These are phyloP conservation scores for Chytridiales sp. DNA, from an alignment of 371 early-diverging fungal genomes.

Conservation along the genomic window DNA sequence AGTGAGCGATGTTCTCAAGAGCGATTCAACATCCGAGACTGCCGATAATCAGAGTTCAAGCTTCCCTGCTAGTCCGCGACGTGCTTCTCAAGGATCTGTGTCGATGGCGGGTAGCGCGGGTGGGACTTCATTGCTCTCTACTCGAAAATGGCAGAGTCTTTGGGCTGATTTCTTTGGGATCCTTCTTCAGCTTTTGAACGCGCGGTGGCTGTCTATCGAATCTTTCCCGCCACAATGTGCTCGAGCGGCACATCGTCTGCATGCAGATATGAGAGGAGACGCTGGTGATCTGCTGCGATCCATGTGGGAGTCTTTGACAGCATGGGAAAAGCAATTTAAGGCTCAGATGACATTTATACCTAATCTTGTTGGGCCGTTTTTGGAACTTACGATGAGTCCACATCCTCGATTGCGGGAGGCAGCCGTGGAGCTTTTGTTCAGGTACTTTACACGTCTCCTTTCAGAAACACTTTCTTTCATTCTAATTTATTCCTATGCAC, in stretches of 20 bases:
- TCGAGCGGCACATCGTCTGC: slow-evolving; percentile 60
- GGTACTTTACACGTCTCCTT: slow-evolving; percentile 19
- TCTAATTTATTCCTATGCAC: not conserved
- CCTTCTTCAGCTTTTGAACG: slow-evolving; percentile 58
- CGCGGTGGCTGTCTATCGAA: slow-evolving; percentile 59
- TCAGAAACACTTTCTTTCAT: not conserved
- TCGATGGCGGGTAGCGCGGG: not conserved
- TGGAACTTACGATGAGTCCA: slow-evolving; percentile 59
- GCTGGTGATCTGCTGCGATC: slow-evolving; percentile 56
- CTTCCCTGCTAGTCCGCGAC: not conserved
- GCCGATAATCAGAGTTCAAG: not conserved
- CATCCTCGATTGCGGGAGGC: slow-evolving; percentile 59
- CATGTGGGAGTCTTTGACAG: slow-evolving; percentile 54
- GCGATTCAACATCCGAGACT: not conserved
- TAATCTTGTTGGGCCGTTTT: slow-evolving; percentile 59
- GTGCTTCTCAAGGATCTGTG: not conserved
- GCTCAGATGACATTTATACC: slow-evolving; percentile 43
- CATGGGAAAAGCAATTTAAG: slow-evolving; percentile 23
- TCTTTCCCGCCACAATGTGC: slow-evolving; percentile 56
- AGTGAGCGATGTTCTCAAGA: slow-evolving; percentile 51
- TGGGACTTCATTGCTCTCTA: not conserved
- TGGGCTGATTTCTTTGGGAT: slow-evolving; percentile 63
- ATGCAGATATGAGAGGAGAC: slow-evolving; percentile 62
- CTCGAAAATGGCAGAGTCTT: slow-evolving; percentile 30
- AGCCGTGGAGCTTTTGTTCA: slow-evolving; percentile 59